phyloP scores from a whole-genome alignment of 2,329 filamentous ascomycete genomes.

The Phoma sp. region DNA sequence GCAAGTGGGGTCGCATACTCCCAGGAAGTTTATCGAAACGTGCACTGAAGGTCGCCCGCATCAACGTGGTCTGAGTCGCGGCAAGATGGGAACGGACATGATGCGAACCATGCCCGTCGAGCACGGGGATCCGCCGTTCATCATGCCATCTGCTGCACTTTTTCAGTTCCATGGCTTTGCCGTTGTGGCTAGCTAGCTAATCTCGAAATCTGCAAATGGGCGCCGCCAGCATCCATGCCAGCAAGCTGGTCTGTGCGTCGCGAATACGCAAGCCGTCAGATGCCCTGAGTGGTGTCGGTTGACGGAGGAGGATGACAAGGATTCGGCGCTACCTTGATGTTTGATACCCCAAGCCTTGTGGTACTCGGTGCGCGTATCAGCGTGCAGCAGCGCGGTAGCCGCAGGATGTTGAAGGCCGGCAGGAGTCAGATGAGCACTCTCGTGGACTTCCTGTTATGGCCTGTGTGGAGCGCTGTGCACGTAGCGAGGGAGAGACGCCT shows the following conservation, averaged over 20 bases:
- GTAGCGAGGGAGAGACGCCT: slow-evolving; percentile 5
- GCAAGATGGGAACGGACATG: slow-evolving; percentile 6
- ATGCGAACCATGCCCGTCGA: slow-evolving; percentile 8
- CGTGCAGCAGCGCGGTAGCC: slow-evolving; percentile 29
- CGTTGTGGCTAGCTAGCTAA: slow-evolving; percentile 29
- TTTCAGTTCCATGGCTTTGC: slow-evolving; percentile 17
- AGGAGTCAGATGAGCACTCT: slow-evolving; percentile 22
- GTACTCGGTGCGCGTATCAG: slow-evolving; percentile 25
- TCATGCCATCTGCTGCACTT: slow-evolving; percentile 4
- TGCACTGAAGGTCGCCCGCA: slow-evolving; percentile 16
- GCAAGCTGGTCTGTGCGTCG: slow-evolving; percentile 23
- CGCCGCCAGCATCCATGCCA: slow-evolving; percentile 18
- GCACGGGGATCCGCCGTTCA: slow-evolving; percentile 7
- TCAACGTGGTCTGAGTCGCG: slow-evolving; percentile 9
- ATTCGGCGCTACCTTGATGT: slow-evolving; percentile 27
- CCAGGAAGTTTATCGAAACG: slow-evolving; percentile 20
- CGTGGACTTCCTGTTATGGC: slow-evolving; percentile 6
- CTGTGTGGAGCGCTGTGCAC: slow-evolving; percentile 10
- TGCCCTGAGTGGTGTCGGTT: slow-evolving; percentile 26
- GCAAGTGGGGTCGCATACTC: slow-evolving; percentile 38
- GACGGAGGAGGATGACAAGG: slow-evolving; percentile 26
- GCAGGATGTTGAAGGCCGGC: slow-evolving; percentile 21
- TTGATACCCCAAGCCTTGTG: slow-evolving; percentile 30
- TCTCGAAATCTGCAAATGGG: slow-evolving; percentile 25
- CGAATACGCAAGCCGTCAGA: slow-evolving; percentile 15